phyloP scores from a whole-genome alignment of 2,329 filamentous ascomycete genomes.

The Botrytis sinoallii region DNA sequence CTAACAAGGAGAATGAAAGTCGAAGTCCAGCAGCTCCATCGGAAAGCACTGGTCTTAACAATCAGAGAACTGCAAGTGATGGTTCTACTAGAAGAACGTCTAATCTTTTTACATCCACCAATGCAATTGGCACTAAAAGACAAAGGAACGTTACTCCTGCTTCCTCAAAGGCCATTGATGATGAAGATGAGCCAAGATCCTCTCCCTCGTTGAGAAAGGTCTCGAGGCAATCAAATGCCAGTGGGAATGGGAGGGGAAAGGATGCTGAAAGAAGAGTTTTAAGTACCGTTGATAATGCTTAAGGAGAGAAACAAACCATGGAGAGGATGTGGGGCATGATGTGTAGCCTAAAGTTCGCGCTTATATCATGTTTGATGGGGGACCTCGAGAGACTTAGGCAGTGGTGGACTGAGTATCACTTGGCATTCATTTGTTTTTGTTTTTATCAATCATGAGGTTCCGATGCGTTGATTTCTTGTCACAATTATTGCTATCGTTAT shows the following conservation, averaged over 20 bases:
- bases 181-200: slow-evolving; percentile 44
- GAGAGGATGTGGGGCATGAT: no score
- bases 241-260: slow-evolving; percentile 11
- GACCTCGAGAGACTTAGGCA: not conserved
- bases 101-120: slow-evolving; percentile 26
- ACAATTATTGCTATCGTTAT: not conserved
- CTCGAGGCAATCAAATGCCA: slow-evolving; percentile 26
- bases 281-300: slow-evolving; percentile 32
- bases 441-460: not conserved
- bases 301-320: not conserved
- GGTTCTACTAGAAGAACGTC: slow-evolving; percentile 24
- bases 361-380: not conserved
- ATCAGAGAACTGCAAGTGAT: slow-evolving; percentile 2
- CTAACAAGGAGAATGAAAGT: slow-evolving; percentile 13
- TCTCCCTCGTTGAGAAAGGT: slow-evolving; percentile 30
- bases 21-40: not conserved
- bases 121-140: slow-evolving; percentile 41
- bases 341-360: not conserved
- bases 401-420: not conserved
- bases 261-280: slow-evolving; percentile 27
- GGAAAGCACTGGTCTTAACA: not conserved
- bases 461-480: not conserved
- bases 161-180: slow-evolving; percentile 46
- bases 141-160: slow-evolving; percentile 47
- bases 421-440: not conserved